These are phyloP conservation scores for Botryotinia calthae DNA, from an alignment of 2,329 filamentous ascomycete genomes.

Conservation along the genomic window DNA sequence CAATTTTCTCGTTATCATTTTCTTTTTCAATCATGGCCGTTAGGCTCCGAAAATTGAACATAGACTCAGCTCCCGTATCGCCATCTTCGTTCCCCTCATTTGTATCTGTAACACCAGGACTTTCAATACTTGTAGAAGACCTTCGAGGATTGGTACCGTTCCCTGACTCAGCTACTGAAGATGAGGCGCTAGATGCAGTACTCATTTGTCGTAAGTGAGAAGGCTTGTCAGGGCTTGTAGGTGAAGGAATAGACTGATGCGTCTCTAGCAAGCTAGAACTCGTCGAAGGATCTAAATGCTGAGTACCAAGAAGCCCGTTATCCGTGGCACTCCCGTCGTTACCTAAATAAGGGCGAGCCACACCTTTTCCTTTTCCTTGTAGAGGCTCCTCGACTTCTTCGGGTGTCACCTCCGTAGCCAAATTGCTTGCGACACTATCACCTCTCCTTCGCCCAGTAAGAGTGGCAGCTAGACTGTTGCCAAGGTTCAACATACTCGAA, in stretches of 20 bases:
- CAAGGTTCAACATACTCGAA: slow-evolving; percentile 62
- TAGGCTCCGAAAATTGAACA: slow-evolving; percentile 90
- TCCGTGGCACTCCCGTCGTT: slow-evolving; percentile 22
- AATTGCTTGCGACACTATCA: slow-evolving; percentile 58
- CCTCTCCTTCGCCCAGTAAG: slow-evolving; percentile 51
- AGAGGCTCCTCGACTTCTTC: slow-evolving; percentile 42
- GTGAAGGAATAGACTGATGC: slow-evolving; percentile 45
- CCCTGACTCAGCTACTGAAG: slow-evolving; percentile 69
- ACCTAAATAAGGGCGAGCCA: slow-evolving; percentile 51
- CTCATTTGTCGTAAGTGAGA: slow-evolving; percentile 81
- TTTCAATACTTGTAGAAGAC: slow-evolving; percentile 46
- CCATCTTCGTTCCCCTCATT: slow-evolving; percentile 50
- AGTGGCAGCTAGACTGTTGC: slow-evolving; percentile 18
- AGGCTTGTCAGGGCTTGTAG: slow-evolving; percentile 55
- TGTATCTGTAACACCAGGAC: slow-evolving; percentile 54
- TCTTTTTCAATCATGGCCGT: slow-evolving; percentile 77
- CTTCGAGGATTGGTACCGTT: slow-evolving; percentile 38
- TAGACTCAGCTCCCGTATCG: slow-evolving; percentile 61
- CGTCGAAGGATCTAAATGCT: slow-evolving; percentile 29
- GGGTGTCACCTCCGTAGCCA: slow-evolving; percentile 55
- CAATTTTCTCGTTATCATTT: slow-evolving; percentile 41
- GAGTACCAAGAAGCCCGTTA: slow-evolving; percentile 27
- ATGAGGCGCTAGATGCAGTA: slow-evolving; percentile 79
- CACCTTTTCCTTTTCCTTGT: slow-evolving; percentile 62
- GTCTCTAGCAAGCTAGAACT: slow-evolving; percentile 37